Base-by-base conservation (phyloP, 129 eudicot species). In the Tagetes patula region DNA sequence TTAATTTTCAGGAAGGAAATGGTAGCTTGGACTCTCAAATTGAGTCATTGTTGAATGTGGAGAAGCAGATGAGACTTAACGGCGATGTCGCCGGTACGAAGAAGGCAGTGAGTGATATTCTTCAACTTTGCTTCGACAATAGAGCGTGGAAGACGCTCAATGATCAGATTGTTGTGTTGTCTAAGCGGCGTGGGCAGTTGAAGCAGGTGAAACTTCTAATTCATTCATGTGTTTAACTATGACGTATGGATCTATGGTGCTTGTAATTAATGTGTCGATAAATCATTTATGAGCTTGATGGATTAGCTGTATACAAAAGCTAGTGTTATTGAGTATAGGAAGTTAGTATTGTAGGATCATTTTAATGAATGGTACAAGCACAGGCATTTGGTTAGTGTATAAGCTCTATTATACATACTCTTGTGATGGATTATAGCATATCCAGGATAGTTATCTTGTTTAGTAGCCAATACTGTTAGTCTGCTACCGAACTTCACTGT, bases 181-280 rank as follows among this genome's bases (percentile, higher is more conserved):
- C 98, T n/a, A 89, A 92, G 86, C 88, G 98, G 40, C 96, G 98
- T 42, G 97, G 96, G 2, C 97, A 91, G 83, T 77, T 89, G 68
- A 89, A 86, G 70, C 88, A 88, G 88, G 96, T 85, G 10, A 74
- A 65, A 2, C n/a, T 31, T 39, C 12, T 48, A 50, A 37, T 36
- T 5, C 27, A 4, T 34, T 13, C 48, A 2, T 7, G 47, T 60
- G 38, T 60, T 34, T 61, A 11, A 61, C 59, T 59, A 61, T 30
- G 34, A 39, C 12, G 11, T 39, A 54, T 70, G 32, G 37, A 53
- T 70, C 62, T 34, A 52, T 52, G 64, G 14, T 50, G 56, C 20
- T 38, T 70, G 47, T 70, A n/a, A 20, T 14, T 20, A 13, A 36
- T 0, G 20, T 48, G 42, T 20, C 32, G 59, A 43, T 33, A 70